Conservation (phyloP, 306 rosid genomes). For the Quercus ilex region DNA sequence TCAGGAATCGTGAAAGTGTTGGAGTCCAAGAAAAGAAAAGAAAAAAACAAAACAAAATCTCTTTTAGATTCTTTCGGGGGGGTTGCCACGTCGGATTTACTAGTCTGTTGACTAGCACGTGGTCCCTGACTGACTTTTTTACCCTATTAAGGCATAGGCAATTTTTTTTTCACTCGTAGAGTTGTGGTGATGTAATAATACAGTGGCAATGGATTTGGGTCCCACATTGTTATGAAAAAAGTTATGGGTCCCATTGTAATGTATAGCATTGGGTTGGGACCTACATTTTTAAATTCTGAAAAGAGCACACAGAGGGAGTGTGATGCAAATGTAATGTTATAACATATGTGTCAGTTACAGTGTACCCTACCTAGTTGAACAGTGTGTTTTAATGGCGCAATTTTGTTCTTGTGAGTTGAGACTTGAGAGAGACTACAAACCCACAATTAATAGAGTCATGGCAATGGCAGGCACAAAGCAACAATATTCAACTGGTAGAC, state of each 20-base stretch:
- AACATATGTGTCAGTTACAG: no score
- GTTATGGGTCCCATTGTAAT: no score
- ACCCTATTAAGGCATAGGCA: not conserved
- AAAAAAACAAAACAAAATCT: not conserved
- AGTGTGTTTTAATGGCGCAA: not conserved
- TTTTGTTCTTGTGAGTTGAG: no score
- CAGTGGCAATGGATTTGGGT: slow-evolving; percentile 8
- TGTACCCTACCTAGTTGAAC: not conserved
- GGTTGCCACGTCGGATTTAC: slow-evolving; percentile 13
- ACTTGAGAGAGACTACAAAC: no score
- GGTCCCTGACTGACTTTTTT: not conserved
- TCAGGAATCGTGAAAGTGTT: slow-evolving; percentile 24
- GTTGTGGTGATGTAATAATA: slow-evolving; percentile 24
- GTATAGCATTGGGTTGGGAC: no score
- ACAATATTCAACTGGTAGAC: no score
- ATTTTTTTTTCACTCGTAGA: not conserved
- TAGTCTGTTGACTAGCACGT: slow-evolving; percentile 25
- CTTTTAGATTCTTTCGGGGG: not conserved
- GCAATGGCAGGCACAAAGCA: no score
- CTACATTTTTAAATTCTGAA: not conserved
- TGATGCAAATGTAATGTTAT: not conserved
- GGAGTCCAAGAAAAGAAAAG: not conserved
- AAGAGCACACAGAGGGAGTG: not conserved
- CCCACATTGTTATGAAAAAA: no score
- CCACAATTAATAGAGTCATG: no score